Conservation (phyloP, 2,329 filamentous ascomycete species). For the Hansfordia pulvinata region DNA sequence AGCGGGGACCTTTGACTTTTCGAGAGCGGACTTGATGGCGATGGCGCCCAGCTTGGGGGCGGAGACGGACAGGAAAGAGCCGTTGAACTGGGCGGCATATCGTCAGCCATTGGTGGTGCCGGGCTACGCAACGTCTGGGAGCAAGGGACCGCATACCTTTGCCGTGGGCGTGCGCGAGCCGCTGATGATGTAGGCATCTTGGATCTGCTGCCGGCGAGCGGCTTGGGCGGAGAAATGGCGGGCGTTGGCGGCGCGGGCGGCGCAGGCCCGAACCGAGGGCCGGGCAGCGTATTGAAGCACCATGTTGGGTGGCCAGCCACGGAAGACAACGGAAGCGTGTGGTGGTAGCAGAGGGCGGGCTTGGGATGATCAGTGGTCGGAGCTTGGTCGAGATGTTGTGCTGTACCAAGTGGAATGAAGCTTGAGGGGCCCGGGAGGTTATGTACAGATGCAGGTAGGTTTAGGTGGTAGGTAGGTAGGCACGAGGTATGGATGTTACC, state of each 20-base stretch:
- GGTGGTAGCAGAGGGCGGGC: no score
- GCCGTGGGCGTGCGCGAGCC: slow-evolving; percentile 80
- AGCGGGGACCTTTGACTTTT: slow-evolving; percentile 71
- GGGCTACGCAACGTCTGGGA: not conserved
- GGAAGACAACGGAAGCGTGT: not conserved
- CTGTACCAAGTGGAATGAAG: no score
- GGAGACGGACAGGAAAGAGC: slow-evolving; percentile 68
- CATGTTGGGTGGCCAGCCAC: slow-evolving; percentile 6
- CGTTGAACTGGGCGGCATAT: slow-evolving; percentile 64
- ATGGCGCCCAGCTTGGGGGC: slow-evolving; percentile 81
- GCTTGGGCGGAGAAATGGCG: slow-evolving; percentile 32
- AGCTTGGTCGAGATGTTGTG: no score
- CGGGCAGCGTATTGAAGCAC: slow-evolving; percentile 10
- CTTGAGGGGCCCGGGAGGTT: no score
- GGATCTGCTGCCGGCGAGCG: slow-evolving; percentile 50
- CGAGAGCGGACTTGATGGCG: slow-evolving; percentile 82
- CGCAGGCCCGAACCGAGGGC: slow-evolving; percentile 4
- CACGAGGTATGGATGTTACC: no score
- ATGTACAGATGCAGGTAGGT: no score
- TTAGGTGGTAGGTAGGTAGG: no score
- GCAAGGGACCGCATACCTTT: slow-evolving; percentile 43
- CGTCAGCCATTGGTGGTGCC: not conserved
- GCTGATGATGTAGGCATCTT: slow-evolving; percentile 88
- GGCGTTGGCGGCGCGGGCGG: slow-evolving; percentile 11
- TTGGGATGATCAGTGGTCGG: no score